Conservation (phyloP, 768 basidiomycete species). For the Suillus occidentalis region DNA sequence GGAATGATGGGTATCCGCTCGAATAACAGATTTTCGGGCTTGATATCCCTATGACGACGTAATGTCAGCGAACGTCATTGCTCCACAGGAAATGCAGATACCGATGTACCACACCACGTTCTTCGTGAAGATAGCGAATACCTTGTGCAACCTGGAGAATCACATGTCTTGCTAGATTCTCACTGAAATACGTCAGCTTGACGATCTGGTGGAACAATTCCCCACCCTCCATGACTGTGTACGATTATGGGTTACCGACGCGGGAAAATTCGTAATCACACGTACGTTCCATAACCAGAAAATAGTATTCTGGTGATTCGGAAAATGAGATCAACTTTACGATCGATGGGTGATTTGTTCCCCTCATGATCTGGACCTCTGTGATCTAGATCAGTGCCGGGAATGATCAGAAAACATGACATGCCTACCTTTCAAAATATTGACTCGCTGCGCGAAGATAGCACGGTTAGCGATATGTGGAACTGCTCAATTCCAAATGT, state of each 20-base stretch:
- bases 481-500: slow-evolving; percentile 22
- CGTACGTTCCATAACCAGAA: slow-evolving; percentile 88
- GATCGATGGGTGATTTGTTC: slow-evolving; percentile 87
- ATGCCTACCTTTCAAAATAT: slow-evolving; percentile 86
- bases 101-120: slow-evolving; percentile 96
- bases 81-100: slow-evolving; percentile 20
- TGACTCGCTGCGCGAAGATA: slow-evolving; percentile 70
- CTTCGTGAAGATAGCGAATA: slow-evolving; percentile 95
- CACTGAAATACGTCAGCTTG: slow-evolving; percentile 98
- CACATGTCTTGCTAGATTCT: slow-evolving; percentile 95
- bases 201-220: slow-evolving; percentile 99
- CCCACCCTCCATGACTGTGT: slow-evolving; percentile 91
- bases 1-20: slow-evolving; percentile 90
- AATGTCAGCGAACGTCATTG: not conserved
- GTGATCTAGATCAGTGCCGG: slow-evolving; percentile 13
- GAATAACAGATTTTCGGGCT: slow-evolving; percentile 96
- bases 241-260: slow-evolving; percentile 14
- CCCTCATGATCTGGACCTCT: slow-evolving; percentile 99
- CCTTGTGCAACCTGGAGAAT: slow-evolving; percentile 94
- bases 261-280: slow-evolving; percentile 15
- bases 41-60: slow-evolving; percentile 69
- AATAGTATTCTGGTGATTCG: slow-evolving; percentile 92
- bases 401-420: not conserved
- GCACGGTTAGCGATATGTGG: slow-evolving; percentile 19
- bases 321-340: slow-evolving; percentile 91